A percentile compares a stretch with the other conserved stretches of the same genome.
phyloP scores from a whole-genome alignment of 768 basidiomycete genomes.

The Lactarius akahatsu region DNA sequence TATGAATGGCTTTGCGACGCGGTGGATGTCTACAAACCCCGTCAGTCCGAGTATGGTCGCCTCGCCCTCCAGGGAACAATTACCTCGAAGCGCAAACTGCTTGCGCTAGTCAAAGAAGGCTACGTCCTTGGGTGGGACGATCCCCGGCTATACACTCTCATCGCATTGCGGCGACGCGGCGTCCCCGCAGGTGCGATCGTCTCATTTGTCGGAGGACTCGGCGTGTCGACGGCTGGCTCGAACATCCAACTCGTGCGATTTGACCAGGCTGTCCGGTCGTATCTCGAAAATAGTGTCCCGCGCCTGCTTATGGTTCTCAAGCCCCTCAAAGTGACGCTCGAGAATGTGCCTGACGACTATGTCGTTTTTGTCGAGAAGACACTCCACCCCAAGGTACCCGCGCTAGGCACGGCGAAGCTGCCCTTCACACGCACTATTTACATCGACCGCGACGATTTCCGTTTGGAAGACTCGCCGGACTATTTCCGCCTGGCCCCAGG shows the following conservation, averaged over 20 bases:
- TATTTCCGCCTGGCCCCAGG: slow-evolving; percentile 98
- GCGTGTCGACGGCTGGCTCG: slow-evolving; percentile 81
- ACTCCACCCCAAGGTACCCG: slow-evolving; percentile 90
- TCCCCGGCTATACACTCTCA: slow-evolving; percentile 94
- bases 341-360: slow-evolving; percentile 88
- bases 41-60: slow-evolving; percentile 95
- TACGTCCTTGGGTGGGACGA: slow-evolving; percentile 96
- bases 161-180: slow-evolving; percentile 91
- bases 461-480: slow-evolving; percentile 85
- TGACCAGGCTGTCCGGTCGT: slow-evolving; percentile 84
- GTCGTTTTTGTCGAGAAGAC: slow-evolving; percentile 83
- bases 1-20: slow-evolving; percentile 99
- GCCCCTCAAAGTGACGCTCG: slow-evolving; percentile 88
- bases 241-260: slow-evolving; percentile 88
- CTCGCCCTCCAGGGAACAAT: slow-evolving; percentile 92
- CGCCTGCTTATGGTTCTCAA: slow-evolving; percentile 88
- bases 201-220: slow-evolving; percentile 90
- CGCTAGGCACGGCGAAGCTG: slow-evolving; percentile 75
- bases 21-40: slow-evolving; percentile 95
- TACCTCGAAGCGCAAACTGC: slow-evolving; percentile 95
- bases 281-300: slow-evolving; percentile 85
- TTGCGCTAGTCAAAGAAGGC: slow-evolving; percentile 78
- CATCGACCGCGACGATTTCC: slow-evolving; percentile 93
- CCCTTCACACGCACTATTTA: slow-evolving; percentile 88
- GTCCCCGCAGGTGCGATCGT: slow-evolving; percentile 95